Base-by-base conservation (phyloP, 202 grass and related monocot genomes). In the Brachypodium distachyon region DNA sequence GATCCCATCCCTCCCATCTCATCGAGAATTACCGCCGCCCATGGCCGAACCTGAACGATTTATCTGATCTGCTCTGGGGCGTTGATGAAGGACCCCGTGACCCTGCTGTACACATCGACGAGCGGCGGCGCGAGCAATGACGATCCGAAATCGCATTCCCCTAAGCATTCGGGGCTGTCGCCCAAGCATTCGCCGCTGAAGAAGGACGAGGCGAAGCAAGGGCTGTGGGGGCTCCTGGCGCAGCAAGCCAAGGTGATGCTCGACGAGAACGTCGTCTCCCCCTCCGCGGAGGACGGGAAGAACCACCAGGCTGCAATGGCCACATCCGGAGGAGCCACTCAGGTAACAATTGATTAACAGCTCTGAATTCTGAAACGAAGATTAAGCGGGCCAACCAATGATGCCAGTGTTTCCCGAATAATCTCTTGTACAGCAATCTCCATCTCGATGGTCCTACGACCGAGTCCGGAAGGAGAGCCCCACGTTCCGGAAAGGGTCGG, bases 221-320 rank as follows among this genome's bases (percentile, higher is more conserved):
- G 86, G 26, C 87, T 97, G 26, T 97, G 91, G 94, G 87, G 77
- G 2, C 68, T 97, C 39, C 49, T 97, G 67, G 94, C 91, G 0
- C 84, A 79, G 80, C 93, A 92, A 68, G 94, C 91, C 46, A 94
- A 94, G 55, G 63, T 70, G 25, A 94, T 97, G 82, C 91, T 97
- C 18, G 91, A 97, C 57, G 91, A 97, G 6, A 85, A 85, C 26
- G 82, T 67, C 18, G 32, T 26, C 64, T 77, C 51, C 64, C 10
- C 51, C 64, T 77, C 51, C 64, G 11, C 51, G 1, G 80, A 73
- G 40, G 77, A 85, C 37, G 54, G 55, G 31, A 18, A 28, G 9
- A 50, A 68, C 55, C 86, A 68, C 55, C 86, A 67, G 17, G 42
- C 22, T 7, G 21, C n/a, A n/a, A n/a, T 61, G 28, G 31, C 61